Percentiles rank a stretch among this genome's conserved stretches.
Evolutionary conservation across 257 asterid species (phyloP).

Genomic region (Galeopsis tetrahit): DNA sequence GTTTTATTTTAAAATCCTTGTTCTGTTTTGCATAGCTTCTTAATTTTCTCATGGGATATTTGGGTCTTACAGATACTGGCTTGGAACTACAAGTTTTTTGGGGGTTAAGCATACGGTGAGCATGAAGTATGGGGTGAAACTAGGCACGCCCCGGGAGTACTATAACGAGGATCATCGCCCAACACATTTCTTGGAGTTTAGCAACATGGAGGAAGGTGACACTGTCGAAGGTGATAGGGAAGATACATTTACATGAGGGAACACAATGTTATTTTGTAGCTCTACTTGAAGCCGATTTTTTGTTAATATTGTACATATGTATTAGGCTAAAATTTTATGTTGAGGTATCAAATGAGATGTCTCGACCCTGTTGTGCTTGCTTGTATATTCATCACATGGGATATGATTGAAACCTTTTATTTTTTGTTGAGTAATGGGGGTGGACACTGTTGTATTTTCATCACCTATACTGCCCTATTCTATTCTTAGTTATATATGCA

Average conservation of each 20-base stretch:
- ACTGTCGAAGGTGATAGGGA: slow-evolving; percentile 91
- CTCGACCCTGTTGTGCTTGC: too few species aligned
- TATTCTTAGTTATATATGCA: too few species aligned
- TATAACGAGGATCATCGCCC: slow-evolving; percentile 96
- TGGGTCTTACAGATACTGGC: slow-evolving; percentile 72
- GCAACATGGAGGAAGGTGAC: slow-evolving; percentile 94
- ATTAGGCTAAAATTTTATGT: too few species aligned
- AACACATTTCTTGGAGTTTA: slow-evolving; percentile 90
- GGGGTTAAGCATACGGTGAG: slow-evolving; percentile 87
- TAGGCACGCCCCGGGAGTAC: slow-evolving; percentile 88
- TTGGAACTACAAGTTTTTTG: slow-evolving; percentile 97
- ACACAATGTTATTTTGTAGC: background rate
- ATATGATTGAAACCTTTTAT: too few species aligned
- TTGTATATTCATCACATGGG: too few species aligned
- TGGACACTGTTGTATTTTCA: too few species aligned
- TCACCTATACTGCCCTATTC: too few species aligned
- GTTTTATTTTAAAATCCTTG: background rate
- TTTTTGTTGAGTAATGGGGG: too few species aligned
- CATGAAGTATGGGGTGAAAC: slow-evolving; percentile 86
- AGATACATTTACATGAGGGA: slow-evolving; percentile 65
- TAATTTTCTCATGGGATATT: background rate
- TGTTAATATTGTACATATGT: background rate
- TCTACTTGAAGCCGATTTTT: background rate
- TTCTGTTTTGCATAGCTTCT: background rate
- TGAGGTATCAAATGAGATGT: too few species aligned